phyloP scores from a whole-genome alignment of 495 filamentous ascomycete species.

The Aspergillus cavernicola region DNA sequence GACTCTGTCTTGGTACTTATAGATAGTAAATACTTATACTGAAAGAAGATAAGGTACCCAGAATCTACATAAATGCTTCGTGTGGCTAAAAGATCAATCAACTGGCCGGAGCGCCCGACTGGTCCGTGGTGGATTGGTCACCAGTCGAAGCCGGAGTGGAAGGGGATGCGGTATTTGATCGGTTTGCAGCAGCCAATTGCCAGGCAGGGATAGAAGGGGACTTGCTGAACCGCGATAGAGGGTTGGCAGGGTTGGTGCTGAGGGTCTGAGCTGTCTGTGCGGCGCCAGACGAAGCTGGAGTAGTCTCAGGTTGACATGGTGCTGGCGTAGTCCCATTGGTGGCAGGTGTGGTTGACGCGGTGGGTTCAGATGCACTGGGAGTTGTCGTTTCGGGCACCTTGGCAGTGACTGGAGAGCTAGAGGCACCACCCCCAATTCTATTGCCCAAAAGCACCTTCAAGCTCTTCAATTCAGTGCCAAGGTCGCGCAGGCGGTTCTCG shows the following conservation, averaged over 20 bases:
- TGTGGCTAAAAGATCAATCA: slow-evolving; percentile 12
- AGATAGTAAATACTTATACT: background rate
- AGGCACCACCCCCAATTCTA: slow-evolving; percentile 56
- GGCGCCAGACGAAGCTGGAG: slow-evolving; percentile 34
- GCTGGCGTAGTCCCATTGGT: slow-evolving; percentile 32
- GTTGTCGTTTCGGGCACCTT: slow-evolving; percentile 27
- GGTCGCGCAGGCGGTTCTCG: slow-evolving; percentile 75
- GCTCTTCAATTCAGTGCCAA: slow-evolving; percentile 86
- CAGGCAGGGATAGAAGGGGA: slow-evolving; percentile 81
- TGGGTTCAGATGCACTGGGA: slow-evolving; percentile 31
- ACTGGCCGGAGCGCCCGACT: slow-evolving; percentile 31
- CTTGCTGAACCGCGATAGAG: slow-evolving; percentile 42
- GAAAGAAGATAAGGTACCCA: background rate
- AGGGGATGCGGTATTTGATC: slow-evolving; percentile 43
- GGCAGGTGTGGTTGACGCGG: slow-evolving; percentile 27
- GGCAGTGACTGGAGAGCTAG: slow-evolving; percentile 33
- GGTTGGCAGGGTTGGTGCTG: slow-evolving; percentile 32
- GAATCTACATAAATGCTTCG: slow-evolving; percentile 14
- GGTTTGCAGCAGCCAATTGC: slow-evolving; percentile 76
- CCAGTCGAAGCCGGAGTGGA: slow-evolving; percentile 23
- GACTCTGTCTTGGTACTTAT: too few species aligned
- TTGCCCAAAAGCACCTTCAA: slow-evolving; percentile 84
- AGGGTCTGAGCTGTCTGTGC: slow-evolving; percentile 25
- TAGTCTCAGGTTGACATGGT: slow-evolving; percentile 29
- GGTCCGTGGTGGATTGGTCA: slow-evolving; percentile 21